A percentile compares a stretch with the other conserved stretches of the same genome.
Evolutionary conservation across 2,329 filamentous ascomycete species (phyloP).

Genomic region (Ophiosphaerella narmari): DNA sequence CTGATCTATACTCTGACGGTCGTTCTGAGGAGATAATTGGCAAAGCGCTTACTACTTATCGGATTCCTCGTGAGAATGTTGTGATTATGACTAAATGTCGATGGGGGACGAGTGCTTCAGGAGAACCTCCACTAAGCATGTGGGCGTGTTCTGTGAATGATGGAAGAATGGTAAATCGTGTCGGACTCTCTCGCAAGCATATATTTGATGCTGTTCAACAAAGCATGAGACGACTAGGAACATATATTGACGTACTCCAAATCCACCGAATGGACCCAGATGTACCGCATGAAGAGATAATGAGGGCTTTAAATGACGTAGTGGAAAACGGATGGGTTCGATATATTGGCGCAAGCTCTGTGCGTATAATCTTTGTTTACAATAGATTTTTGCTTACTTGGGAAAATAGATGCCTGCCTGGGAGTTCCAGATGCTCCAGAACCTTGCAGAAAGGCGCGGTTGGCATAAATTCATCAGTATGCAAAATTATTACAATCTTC

Average conservation of each 20-base stretch:
- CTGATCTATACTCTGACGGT: constrained; percentile 31
- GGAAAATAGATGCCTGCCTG: constrained; percentile 51
- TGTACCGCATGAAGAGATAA: constrained; percentile 61
- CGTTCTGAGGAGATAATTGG: constrained; percentile 29
- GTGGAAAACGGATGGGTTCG: constrained; percentile 59
- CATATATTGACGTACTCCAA: constrained; percentile 63
- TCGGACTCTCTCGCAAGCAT: constrained; percentile 63
- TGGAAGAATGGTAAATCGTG: constrained; percentile 44
- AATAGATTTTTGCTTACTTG: not conserved
- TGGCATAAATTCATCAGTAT: constrained; percentile 56
- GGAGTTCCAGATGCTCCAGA: constrained; percentile 55
- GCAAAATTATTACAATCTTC: constrained; percentile 55
- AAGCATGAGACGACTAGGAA: constrained; percentile 56
- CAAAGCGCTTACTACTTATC: constrained; percentile 19
- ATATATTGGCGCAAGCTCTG: constrained; percentile 30
- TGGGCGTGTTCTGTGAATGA: not conserved
- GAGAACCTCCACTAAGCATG: not conserved
- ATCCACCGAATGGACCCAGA: constrained; percentile 62
- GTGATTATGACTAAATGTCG: constrained; percentile 31
- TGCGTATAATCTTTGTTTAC: constrained; percentile 6
- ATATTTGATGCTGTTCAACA: constrained; percentile 66
- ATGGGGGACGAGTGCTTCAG: not conserved
- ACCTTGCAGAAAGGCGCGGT: constrained; percentile 49
- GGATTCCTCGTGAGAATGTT: constrained; percentile 28
- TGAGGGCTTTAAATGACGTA: constrained; percentile 61